Evolutionary conservation across 2,329 filamentous ascomycete species (phyloP).

Genomic region (Sporothrix variecibatus): DNA sequence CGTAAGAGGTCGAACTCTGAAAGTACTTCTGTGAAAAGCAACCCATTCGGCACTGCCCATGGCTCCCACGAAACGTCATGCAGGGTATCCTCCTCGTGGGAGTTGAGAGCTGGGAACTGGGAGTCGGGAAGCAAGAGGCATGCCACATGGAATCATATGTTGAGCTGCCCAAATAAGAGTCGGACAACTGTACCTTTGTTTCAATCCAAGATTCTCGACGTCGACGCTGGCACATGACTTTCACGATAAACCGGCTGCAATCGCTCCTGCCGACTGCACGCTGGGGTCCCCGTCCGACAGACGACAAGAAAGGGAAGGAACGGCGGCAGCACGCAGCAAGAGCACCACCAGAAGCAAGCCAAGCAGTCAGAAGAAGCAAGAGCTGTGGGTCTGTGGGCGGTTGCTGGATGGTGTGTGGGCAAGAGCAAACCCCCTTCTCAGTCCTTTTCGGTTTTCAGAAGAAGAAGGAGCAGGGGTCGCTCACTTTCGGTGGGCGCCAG

Average conservation of each 20-base stretch:
- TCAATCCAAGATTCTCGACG: background rate
- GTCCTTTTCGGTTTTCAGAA: background rate
- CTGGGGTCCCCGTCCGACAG: background rate
- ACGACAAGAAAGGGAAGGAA: background rate
- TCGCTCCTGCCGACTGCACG: constrained; percentile 12
- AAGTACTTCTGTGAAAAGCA: background rate
- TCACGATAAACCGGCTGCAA: background rate
- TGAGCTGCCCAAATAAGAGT: background rate
- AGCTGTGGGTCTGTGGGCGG: constrained; percentile 5
- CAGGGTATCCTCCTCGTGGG: background rate
- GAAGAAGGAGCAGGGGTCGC: background rate
- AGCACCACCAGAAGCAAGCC: background rate
- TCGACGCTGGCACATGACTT: background rate
- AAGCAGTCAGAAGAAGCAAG: background rate
- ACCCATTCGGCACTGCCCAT: background rate
- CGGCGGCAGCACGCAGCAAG: background rate
- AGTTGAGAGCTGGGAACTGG: background rate
- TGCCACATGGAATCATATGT: background rate
- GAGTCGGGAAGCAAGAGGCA: background rate
- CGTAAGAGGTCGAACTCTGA: background rate
- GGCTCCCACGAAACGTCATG: background rate
- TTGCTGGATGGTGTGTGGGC: constrained; percentile 7
- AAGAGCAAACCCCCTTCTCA: background rate
- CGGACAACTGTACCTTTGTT: no score
- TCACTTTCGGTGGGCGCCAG: background rate